Conservation (phyloP, 1,284 basidiomycete genomes). For the Moesziomyces parantarcticus region DNA sequence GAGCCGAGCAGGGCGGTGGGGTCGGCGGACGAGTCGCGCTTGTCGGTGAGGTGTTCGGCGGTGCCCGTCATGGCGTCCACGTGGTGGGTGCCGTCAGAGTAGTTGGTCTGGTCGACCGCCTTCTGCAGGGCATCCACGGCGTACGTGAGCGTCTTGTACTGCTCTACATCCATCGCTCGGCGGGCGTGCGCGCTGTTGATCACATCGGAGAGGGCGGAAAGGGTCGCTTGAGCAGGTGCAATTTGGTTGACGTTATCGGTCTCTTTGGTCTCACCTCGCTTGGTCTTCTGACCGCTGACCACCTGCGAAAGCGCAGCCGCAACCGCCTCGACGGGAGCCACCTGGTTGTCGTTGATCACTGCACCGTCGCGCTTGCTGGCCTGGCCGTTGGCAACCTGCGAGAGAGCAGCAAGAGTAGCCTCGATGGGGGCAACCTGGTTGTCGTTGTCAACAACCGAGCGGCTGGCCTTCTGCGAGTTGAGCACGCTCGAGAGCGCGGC, state of each 20-base stretch:
- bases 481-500: conserved; percentile 33
- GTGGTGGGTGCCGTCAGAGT: conserved; percentile 36
- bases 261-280: conserved; percentile 47
- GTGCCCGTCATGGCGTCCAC: conserved; percentile 40
- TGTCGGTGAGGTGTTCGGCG: conserved; percentile 28
- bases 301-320: conserved; percentile 44
- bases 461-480: conserved; percentile 33
- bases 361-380: conserved; percentile 21
- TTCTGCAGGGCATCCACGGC: conserved; percentile 34
- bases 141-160: conserved; percentile 34
- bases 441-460: conserved; percentile 33
- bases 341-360: conserved; percentile 35
- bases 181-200: conserved; percentile 51
- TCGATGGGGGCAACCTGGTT: conserved; percentile 34
- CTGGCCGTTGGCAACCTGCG: conserved; percentile 31
- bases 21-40: conserved; percentile 14
- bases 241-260: conserved; percentile 40
- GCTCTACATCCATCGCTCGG: conserved; percentile 54
- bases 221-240: conserved; percentile 50
- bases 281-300: conserved; percentile 32
- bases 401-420: conserved; percentile 42
- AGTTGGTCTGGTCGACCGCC: conserved; percentile 42
- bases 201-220: conserved; percentile 49
- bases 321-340: conserved; percentile 31
- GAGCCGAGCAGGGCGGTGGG: conserved; percentile 18